Conservation (phyloP, 441 rosid genomes). For the Croton laevigatus region DNA sequence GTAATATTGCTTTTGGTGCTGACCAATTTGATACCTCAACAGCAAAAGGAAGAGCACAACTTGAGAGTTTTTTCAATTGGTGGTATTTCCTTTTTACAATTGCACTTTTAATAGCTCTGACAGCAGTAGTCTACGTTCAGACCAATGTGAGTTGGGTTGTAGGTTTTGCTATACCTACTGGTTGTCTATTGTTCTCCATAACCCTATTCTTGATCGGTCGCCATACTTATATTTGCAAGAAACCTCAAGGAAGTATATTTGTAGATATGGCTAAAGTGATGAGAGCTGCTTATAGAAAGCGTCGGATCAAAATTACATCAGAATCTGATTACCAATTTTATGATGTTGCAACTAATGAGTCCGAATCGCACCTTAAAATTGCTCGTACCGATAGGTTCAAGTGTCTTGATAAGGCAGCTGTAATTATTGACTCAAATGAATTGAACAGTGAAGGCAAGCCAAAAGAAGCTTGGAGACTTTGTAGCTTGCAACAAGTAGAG, state of each 20-base stretch:
- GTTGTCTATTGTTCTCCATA: constrained; percentile 40
- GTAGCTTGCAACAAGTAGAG: constrained; percentile 56
- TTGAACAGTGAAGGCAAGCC: constrained; percentile 35
- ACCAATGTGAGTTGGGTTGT: constrained; percentile 49
- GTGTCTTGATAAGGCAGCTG: constrained; percentile 51
- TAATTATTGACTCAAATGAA: constrained; percentile 30
- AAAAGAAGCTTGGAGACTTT: constrained; percentile 45
- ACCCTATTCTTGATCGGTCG: constrained; percentile 37
- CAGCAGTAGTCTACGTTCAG: constrained; percentile 53
- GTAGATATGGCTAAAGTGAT: constrained; percentile 48
- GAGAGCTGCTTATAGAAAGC: constrained; percentile 39
- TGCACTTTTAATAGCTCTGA: constrained; percentile 48
- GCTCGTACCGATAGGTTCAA: constrained; percentile 32
- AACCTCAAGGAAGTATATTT: constrained; percentile 52
- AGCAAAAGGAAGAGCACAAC: constrained; percentile 39
- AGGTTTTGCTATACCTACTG: constrained; percentile 44
- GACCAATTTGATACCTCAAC: constrained; percentile 55
- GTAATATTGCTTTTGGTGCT: constrained; percentile 63
- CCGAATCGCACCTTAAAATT: constrained; percentile 19
- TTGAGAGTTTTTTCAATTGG: constrained; percentile 68
- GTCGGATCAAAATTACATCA: neutral
- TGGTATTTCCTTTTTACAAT: constrained; percentile 65
- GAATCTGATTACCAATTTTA: constrained; percentile 38
- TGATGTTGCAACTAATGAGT: constrained; percentile 17
- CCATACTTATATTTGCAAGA: constrained; percentile 33